These are phyloP conservation scores for Caulochytrium protostelioides DNA, from an alignment of 371 early-diverging fungal genomes.

Conservation along the genomic window DNA sequence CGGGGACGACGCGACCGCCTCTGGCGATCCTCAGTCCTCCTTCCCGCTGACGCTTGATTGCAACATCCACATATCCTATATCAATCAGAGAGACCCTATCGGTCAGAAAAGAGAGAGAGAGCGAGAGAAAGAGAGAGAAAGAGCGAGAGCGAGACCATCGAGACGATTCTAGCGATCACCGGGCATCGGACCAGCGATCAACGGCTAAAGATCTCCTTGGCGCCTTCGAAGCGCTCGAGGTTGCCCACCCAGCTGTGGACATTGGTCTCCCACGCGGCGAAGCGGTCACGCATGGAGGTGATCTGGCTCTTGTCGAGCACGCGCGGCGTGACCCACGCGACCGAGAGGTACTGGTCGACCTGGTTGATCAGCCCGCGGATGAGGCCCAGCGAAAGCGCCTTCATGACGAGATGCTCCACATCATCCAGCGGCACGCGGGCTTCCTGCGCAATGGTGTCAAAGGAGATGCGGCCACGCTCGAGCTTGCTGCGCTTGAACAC, in stretches of 20 bases:
- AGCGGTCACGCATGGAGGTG: conserved; percentile 17
- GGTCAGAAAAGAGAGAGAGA: no score
- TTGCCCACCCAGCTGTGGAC: conserved; percentile 20
- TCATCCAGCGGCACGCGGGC: conserved; percentile 63
- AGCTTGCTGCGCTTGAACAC: conserved; percentile 72
- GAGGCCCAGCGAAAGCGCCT: conserved; percentile 72
- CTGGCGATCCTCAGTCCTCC: no score
- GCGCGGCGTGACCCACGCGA: conserved; percentile 93
- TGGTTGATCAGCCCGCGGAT: conserved; percentile 89
- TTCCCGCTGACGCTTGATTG: no score
- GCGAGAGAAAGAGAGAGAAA: no score
- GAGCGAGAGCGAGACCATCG: no score
- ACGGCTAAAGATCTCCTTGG: no score
- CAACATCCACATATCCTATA: no score
- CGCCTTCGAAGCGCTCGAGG: conserved; percentile 11
- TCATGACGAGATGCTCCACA: conserved; percentile 93
- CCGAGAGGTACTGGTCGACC: conserved; percentile 39
- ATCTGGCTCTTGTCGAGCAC: conserved; percentile 79
- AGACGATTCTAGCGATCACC: no score
- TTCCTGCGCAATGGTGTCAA: conserved; percentile 64
- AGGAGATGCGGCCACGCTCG: conserved; percentile 50
- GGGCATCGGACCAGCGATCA: no score
- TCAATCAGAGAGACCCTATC: no score
- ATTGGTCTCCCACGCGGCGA: conserved; percentile 29
- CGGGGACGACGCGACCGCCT: no score